Base-by-base conservation (phyloP, 139 green algal species). In the Closterium sp. region DNA sequence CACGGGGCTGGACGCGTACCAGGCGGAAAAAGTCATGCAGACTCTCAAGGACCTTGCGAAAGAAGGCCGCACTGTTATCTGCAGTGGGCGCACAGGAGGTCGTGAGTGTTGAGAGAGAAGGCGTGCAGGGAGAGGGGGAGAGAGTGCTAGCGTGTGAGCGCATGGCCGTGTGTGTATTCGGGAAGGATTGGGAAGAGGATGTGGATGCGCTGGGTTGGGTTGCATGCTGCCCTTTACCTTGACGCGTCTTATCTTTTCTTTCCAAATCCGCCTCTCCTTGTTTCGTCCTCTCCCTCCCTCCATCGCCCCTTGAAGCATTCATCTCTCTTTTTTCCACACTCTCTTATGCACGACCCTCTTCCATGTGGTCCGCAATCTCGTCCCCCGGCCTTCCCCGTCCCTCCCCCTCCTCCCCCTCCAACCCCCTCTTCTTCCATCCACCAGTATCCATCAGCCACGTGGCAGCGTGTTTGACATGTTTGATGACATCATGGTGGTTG, bases 401-500 rank as follows among this genome's bases (percentile, higher is more conserved):
- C 32, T 2, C 3, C 32, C 32, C 32, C 32, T 38, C 32, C 32
- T 38, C 32, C 32, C 32, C 32, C 42, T 2, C 87, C 28, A 86
- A 86, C 45, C 88, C 88, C 9, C 45, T n/a, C 2, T 88, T 28
- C 31, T 0, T 91, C 89, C 30, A 19, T 50, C 34, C 45, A 88
- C 13, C 87, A 93, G 93, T 30, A 95, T 96, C 86, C 94, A 96
- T 42, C 94, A 96, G 91, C 93, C 94, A 27, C 95, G 95, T 19
- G 73, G 88, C 31, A 97, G 93, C 92, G 97, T 99, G 88, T 99
- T 98, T 86, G 93, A 91, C 45, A 95, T 98, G 91, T 98, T 99
- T 92, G 97, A 99, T 88, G 97, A 99, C 95, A 93, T 99, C 86
- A 91, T 98, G 45, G 96, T 99, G 42, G 91, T 99, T 84, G 34